Percentiles rank a stretch among this genome's conserved stretches.
These are phyloP conservation scores for Aphanomyces cochlioides DNA, from an alignment of 352 stramenopile genomes.

Conservation along the genomic window DNA sequence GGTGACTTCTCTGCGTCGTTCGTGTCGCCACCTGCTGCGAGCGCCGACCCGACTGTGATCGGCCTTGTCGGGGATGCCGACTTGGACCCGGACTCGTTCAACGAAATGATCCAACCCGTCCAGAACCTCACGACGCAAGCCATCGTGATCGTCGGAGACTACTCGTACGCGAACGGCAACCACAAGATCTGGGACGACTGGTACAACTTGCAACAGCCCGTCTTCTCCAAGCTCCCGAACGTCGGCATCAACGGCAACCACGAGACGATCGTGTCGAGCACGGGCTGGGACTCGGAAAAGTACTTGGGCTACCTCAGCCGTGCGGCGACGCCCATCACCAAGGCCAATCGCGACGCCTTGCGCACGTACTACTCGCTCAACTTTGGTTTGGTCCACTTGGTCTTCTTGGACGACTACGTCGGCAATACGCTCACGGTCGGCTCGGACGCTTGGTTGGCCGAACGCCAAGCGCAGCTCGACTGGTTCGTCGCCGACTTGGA, in stretches of 20 bases:
- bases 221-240: conserved; percentile 44
- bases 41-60: conserved; percentile 9
- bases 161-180: conserved; percentile 62
- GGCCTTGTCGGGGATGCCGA: conserved; percentile 31
- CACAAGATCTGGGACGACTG: conserved; percentile 71
- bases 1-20: conserved; percentile 30
- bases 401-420: conserved; percentile 66
- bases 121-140: conserved; percentile 43
- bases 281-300: conserved; percentile 43
- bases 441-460: conserved; percentile 39
- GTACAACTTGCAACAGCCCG: conserved; percentile 49
- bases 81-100: conserved; percentile 40
- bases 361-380: conserved; percentile 55
- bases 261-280: conserved; percentile 45
- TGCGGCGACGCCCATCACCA: conserved; percentile 49
- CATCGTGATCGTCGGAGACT: conserved; percentile 55
- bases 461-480: conserved; percentile 35
- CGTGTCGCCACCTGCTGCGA: not conserved
- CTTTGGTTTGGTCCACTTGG: conserved; percentile 50
- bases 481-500: conserved; percentile 37
- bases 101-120: conserved; percentile 38
- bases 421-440: conserved; percentile 39
- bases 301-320: conserved; percentile 47
- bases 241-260: conserved; percentile 64
- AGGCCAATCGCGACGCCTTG: conserved; percentile 36